phyloP scores from a whole-genome alignment of 176 grass and related monocot species.

The Urochloa ruziziensis region DNA sequence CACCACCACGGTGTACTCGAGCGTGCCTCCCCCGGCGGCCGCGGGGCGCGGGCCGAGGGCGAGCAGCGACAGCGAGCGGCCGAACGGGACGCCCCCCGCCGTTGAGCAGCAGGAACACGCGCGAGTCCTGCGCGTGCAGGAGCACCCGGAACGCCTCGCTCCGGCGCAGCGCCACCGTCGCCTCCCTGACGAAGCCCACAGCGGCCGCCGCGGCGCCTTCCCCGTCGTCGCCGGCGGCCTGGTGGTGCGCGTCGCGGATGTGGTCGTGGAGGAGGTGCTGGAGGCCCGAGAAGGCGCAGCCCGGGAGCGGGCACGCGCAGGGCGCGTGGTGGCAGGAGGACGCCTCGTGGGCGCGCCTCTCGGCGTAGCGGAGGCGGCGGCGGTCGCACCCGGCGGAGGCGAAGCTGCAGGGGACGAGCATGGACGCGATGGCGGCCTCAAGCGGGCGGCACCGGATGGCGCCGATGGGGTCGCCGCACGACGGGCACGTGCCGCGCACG shows the following conservation, averaged over 20 bases:
- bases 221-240: not conserved
- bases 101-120: conserved; percentile 5
- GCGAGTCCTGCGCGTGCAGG: not conserved
- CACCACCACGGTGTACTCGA: not conserved
- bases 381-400: not conserved
- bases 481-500: not conserved
- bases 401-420: not conserved
- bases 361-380: not conserved
- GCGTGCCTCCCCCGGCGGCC: not conserved
- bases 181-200: not conserved
- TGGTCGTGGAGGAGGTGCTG: not conserved
- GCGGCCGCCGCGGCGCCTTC: not conserved
- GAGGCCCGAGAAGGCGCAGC: not conserved
- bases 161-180: not conserved
- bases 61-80: not conserved
- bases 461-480: not conserved
- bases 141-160: not conserved
- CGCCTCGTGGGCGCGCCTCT: not conserved
- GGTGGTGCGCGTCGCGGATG: not conserved
- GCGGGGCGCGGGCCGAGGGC: not conserved
- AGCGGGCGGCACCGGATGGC: not conserved
- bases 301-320: not conserved
- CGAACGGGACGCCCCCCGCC: not conserved
- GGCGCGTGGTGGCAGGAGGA: not conserved
- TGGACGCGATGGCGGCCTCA: not conserved